Evolutionary conservation across 495 filamentous ascomycete genomes (phyloP).

Genomic region (Hyaloscypha hepaticicola): DNA sequence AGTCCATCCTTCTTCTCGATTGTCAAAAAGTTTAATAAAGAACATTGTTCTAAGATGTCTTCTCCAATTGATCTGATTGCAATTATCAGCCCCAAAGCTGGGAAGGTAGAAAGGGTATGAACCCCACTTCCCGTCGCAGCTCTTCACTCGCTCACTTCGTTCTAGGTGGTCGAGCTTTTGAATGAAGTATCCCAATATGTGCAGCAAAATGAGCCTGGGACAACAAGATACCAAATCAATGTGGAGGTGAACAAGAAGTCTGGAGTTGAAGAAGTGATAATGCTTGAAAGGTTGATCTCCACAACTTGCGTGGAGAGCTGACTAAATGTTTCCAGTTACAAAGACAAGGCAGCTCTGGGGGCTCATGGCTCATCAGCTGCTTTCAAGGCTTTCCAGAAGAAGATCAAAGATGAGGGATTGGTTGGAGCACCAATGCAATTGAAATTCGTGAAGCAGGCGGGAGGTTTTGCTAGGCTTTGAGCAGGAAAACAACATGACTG

Average conservation of each 20-base stretch:
- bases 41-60: slow-evolving; percentile 23
- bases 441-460: slow-evolving; percentile 27
- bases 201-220: slow-evolving; percentile 29
- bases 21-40: not conserved
- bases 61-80: slow-evolving; percentile 29
- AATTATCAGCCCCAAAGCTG: slow-evolving; percentile 29
- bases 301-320: not conserved
- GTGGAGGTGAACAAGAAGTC: slow-evolving; percentile 28
- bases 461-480: slow-evolving; percentile 29
- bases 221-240: slow-evolving; percentile 29
- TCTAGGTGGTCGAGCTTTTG: slow-evolving; percentile 30
- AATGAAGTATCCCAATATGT: slow-evolving; percentile 24
- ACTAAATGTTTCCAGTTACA: slow-evolving; percentile 21
- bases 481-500: not conserved
- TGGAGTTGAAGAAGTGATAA: slow-evolving; percentile 28
- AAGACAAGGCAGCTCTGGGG: slow-evolving; percentile 23
- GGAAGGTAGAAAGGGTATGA: slow-evolving; percentile 30
- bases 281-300: slow-evolving; percentile 30
- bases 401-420: slow-evolving; percentile 20
- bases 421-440: slow-evolving; percentile 27
- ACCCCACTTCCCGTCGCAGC: not conserved
- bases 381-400: slow-evolving; percentile 27
- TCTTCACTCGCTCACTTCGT: not conserved
- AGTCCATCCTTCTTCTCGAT: not conserved
- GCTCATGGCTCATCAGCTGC: slow-evolving; percentile 21